Evolutionary conservation across 805 yeast genomes (phyloP).

Genomic region (Starmerella vitae): DNA sequence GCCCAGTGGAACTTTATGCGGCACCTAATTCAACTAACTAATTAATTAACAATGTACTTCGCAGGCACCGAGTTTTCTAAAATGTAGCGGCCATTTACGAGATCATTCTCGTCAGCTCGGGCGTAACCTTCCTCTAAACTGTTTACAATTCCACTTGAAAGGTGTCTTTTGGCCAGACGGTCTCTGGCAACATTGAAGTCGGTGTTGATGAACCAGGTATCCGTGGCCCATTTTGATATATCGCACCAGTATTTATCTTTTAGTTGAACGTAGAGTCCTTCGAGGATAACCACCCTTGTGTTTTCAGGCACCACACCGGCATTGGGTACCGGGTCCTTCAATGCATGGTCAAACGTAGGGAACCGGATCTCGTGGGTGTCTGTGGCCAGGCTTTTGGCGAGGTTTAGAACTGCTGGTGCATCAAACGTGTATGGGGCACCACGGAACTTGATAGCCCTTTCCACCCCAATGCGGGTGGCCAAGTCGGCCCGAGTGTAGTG

Average conservation of each 20-base stretch:
- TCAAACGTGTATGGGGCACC: slow-evolving; percentile 87
- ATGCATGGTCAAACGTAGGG: slow-evolving; percentile 65
- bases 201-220: slow-evolving; percentile 36
- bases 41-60: not conserved
- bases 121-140: slow-evolving; percentile 27
- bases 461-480: slow-evolving; percentile 40
- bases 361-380: slow-evolving; percentile 17
- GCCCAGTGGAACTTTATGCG: slow-evolving; percentile 25
- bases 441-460: slow-evolving; percentile 46
- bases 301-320: slow-evolving; percentile 36
- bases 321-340: slow-evolving; percentile 50
- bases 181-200: slow-evolving; percentile 35
- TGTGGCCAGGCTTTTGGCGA: slow-evolving; percentile 26
- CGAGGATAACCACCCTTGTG: slow-evolving; percentile 49
- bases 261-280: slow-evolving; percentile 61
- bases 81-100: slow-evolving; percentile 44
- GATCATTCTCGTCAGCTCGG: slow-evolving; percentile 38
- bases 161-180: slow-evolving; percentile 56
- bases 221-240: slow-evolving; percentile 32
- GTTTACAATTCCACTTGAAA: slow-evolving; percentile 28
- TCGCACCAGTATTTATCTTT: slow-evolving; percentile 46
- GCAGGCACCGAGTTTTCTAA: slow-evolving; percentile 24
- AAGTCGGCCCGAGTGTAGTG: slow-evolving; percentile 45
- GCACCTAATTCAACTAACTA: no score
- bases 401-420: slow-evolving; percentile 33